phyloP scores from a whole-genome alignment of 768 basidiomycete species.

The Tylopilus plumbeoviolaceoides region DNA sequence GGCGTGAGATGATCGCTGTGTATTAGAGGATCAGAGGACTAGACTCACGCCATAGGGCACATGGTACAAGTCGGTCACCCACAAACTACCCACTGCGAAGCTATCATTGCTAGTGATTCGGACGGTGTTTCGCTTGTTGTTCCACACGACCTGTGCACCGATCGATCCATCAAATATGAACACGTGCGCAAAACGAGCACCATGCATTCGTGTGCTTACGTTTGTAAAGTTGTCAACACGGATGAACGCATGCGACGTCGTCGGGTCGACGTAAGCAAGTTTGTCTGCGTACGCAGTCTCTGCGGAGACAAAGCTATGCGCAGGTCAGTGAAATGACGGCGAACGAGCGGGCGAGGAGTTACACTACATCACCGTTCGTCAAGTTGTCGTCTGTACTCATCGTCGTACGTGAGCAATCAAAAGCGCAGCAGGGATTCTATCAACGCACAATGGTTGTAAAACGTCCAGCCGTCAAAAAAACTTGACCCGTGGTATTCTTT shows the following conservation, averaged over 20 bases:
- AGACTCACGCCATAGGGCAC: slow-evolving; percentile 56
- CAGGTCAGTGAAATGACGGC: slow-evolving; percentile 2
- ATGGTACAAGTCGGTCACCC: slow-evolving; percentile 62
- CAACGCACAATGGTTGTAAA: slow-evolving; percentile 51
- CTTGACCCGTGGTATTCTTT: slow-evolving; percentile 55
- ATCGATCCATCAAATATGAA: not conserved
- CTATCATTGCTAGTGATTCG: slow-evolving; percentile 56
- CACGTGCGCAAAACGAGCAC: not conserved
- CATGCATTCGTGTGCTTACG: slow-evolving; percentile 28
- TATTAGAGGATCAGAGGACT: not conserved
- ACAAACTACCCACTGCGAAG: slow-evolving; percentile 57
- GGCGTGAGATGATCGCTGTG: not conserved
- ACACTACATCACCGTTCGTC: slow-evolving; percentile 63
- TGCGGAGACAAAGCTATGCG: slow-evolving; percentile 47
- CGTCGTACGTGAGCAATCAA: not conserved
- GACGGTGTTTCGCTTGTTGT: slow-evolving; percentile 63
- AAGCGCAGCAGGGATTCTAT: not conserved
- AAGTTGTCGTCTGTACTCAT: slow-evolving; percentile 54
- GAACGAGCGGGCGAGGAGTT: slow-evolving; percentile 7
- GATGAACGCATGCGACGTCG: slow-evolving; percentile 70
- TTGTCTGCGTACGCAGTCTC: slow-evolving; percentile 41
- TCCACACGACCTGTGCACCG: slow-evolving; percentile 28
- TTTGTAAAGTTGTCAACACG: slow-evolving; percentile 67
- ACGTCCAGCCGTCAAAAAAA: slow-evolving; percentile 70
- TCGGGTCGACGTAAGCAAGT: slow-evolving; percentile 58